Percentiles rank a stretch among this genome's conserved stretches.
These are phyloP conservation scores for Huntiella omanensis DNA, from an alignment of 2,329 filamentous ascomycete genomes.

Conservation along the genomic window DNA sequence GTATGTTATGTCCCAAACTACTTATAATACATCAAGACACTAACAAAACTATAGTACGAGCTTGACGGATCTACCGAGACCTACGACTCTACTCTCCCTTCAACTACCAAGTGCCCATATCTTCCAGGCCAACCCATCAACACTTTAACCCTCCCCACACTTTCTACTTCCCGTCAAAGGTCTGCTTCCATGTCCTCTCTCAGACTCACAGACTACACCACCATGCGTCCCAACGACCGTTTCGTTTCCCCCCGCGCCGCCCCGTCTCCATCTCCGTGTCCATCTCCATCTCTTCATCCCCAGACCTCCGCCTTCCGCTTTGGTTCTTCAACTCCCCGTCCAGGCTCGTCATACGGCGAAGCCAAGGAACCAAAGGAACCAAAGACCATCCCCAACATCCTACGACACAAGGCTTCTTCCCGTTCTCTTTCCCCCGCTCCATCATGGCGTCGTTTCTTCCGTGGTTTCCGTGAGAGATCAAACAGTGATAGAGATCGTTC, in stretches of 20 bases:
- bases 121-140: conserved; percentile 80
- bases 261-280: conserved; percentile 19
- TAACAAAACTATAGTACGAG: conserved; percentile 44
- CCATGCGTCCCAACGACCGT: conserved; percentile 61
- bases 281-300: conserved; percentile 1
- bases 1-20: conserved; percentile 32
- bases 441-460: conserved; percentile 33
- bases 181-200: conserved; percentile 48
- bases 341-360: not conserved
- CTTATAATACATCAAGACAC: not conserved
- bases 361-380: conserved; percentile 2
- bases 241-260: conserved; percentile 50
- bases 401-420: conserved; percentile 22
- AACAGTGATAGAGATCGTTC: conserved; percentile 18
- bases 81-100: conserved; percentile 52
- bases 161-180: conserved; percentile 39
- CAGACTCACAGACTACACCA: conserved; percentile 41
- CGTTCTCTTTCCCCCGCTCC: conserved; percentile 31
- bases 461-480: conserved; percentile 18
- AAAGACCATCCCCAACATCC: conserved; percentile 6
- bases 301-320: conserved; percentile 7
- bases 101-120: conserved; percentile 64
- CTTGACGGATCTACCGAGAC: conserved; percentile 61
- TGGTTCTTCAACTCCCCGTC: not conserved
- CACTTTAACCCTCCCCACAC: conserved; percentile 59